A percentile compares a stretch with the other conserved stretches of the same genome.
Conservation (phyloP, 2,329 filamentous ascomycete species). For the Stachybotrys chlorohalonatus region DNA sequence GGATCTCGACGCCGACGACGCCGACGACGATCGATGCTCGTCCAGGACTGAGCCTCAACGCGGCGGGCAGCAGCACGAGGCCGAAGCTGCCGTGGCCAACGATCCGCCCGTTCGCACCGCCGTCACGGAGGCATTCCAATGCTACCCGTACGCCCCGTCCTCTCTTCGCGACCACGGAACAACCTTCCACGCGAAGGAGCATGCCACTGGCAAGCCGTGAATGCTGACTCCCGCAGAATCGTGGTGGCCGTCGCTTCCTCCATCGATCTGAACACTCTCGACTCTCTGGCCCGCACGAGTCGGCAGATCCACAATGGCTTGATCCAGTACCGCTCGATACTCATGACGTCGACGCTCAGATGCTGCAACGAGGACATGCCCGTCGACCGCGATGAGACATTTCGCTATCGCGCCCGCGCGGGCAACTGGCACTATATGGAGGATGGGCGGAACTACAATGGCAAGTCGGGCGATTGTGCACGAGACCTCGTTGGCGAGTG, state of each 20-base stretch:
- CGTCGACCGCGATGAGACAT: constrained; percentile 44
- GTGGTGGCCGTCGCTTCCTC: constrained; percentile 64
- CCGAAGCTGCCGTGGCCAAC: not conserved
- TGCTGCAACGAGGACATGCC: constrained; percentile 63
- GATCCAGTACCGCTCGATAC: constrained; percentile 65
- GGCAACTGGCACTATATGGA: constrained; percentile 53
- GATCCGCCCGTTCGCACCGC: constrained; percentile 6
- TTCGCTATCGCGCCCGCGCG: constrained; percentile 47
- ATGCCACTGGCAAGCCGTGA: not conserved
- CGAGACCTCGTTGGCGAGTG: constrained; percentile 81
- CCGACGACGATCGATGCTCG: not conserved
- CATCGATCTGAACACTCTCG: constrained; percentile 80
- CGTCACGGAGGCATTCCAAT: constrained; percentile 21
- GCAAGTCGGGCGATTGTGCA: constrained; percentile 72
- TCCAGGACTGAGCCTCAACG: not conserved
- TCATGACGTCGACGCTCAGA: constrained; percentile 67
- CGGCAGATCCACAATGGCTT: constrained; percentile 70
- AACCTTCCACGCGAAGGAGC: not conserved
- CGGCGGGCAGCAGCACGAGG: not conserved
- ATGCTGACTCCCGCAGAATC: constrained; percentile 46
- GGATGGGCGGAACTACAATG: constrained; percentile 42
- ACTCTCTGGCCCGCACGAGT: constrained; percentile 74
- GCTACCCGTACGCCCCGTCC: constrained; percentile 22
- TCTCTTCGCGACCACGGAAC: not conserved
- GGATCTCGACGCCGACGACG: not conserved